Base-by-base conservation (phyloP, 495 filamentous ascomycete species). In the Hypoxylon fragiforme region DNA sequence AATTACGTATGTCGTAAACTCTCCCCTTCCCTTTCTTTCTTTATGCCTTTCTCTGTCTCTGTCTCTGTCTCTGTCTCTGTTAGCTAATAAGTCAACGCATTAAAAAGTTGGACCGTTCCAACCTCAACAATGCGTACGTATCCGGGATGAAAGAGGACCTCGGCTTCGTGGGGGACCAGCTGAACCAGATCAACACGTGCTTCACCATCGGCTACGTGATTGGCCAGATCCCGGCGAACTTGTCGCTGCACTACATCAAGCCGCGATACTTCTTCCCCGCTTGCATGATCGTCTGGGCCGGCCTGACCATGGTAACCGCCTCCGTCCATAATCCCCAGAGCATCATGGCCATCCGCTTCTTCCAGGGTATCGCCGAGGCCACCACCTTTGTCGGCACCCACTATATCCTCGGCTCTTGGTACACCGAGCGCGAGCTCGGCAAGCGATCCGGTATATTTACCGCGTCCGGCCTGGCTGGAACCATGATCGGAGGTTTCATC, bases 301-400 rank as follows among this genome's bases (percentile, higher is more conserved):
- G 64, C 0, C 50, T 87, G 18, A 86, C 84, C 12, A 83, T 87
- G 78, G 67, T 77, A 26, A 83, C 80, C 1, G 83, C 81, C 1
- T 72, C 74, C 0, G 74, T 71, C 2, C 73, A 74, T 4, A 71
- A 66, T 2, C 77, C 78, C 0, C 66, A 74, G 32, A 64, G 76
- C n/a, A 81, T 89, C 54, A 84, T 83, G 76, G 81, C 77, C 0
- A 83, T 89, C 52, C 81, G 85, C 3, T 87, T 89, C 73, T 85
- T 89, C 60, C 78, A 83, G 59, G 85, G 81, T n/a, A 62, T 85
- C 7, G 73, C 74, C 26, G 84, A 88, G 65, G 70, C 80, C 0
- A 78, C 69, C 44, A 84, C 79, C 7, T 88, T 86, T 38, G 77
- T 81, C 4, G 84, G 85, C 12, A 85, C 79, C 0, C 82, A 85